phyloP scores from a whole-genome alignment of 208 protist genomes.

The Crithidia thermophila region DNA sequence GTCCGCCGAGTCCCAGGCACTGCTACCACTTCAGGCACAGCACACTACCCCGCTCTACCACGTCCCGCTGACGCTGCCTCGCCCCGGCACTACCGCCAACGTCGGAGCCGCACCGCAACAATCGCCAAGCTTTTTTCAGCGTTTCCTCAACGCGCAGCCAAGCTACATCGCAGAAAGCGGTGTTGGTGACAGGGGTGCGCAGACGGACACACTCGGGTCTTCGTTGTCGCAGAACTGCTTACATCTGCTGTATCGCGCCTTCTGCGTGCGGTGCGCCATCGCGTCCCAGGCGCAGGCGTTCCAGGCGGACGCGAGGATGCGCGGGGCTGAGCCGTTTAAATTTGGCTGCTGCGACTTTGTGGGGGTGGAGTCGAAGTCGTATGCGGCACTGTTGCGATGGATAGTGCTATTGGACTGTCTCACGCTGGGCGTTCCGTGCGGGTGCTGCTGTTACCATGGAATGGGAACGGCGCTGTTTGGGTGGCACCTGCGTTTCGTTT shows the following conservation, averaged over 20 bases:
- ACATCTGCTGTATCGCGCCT: slow-evolving; percentile 50
- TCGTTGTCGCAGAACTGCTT: slow-evolving; percentile 3
- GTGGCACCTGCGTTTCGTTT: slow-evolving; percentile 70
- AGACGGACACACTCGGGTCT: background rate
- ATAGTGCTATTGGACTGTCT: slow-evolving; percentile 57
- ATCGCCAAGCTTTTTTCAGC: too few relatives aligned
- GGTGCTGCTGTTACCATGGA: slow-evolving; percentile 68
- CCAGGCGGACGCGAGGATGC: slow-evolving; percentile 46
- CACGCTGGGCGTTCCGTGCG: slow-evolving; percentile 48
- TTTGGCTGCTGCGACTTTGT: slow-evolving; percentile 50
- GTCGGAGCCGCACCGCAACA: too few relatives aligned
- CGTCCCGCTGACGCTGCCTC: background rate
- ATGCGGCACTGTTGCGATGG: slow-evolving; percentile 31
- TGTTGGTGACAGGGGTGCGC: too few relatives aligned
- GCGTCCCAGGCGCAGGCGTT: slow-evolving; percentile 59
- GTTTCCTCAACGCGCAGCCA: too few relatives aligned
- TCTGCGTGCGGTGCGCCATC: slow-evolving; percentile 70
- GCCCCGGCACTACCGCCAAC: too few relatives aligned
- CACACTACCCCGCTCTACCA: background rate
- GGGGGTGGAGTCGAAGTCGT: slow-evolving; percentile 26
- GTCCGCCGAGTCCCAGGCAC: too few relatives aligned
- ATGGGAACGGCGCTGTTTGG: slow-evolving; percentile 64
- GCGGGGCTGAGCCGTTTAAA: slow-evolving; percentile 17
- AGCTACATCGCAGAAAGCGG: too few relatives aligned
- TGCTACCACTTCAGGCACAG: background rate